phyloP scores from a whole-genome alignment of 1,139 yeast species.

The Lizanozyma gosingica region DNA sequence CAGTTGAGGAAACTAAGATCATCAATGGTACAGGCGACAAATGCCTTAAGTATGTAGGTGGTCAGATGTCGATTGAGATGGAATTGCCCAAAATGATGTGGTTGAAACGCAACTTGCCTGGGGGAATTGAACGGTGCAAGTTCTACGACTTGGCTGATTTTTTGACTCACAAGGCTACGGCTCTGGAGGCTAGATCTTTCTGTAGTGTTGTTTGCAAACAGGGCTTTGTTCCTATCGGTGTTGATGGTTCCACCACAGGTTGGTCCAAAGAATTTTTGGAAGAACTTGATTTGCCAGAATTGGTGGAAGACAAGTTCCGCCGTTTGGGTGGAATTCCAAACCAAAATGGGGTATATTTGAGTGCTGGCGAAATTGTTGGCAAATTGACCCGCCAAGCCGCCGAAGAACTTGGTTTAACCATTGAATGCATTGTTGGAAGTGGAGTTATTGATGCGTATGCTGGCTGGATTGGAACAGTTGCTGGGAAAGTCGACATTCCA shows the following conservation, averaged over 20 bases:
- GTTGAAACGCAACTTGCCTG: conserved; percentile 81
- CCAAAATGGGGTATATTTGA: conserved; percentile 59
- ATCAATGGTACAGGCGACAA: conserved; percentile 77
- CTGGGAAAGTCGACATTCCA: conserved; percentile 63
- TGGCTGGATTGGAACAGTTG: conserved; percentile 98
- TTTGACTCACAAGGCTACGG: conserved; percentile 85
- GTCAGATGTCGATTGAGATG: conserved; percentile 97
- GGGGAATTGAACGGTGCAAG: conserved; percentile 56
- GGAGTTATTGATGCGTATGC: conserved; percentile 98
- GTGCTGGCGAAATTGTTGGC: conserved; percentile 89
- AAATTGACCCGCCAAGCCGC: conserved; percentile 60
- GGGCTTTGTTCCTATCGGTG: conserved; percentile 89
- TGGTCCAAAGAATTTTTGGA: conserved; percentile 80
- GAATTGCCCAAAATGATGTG: conserved; percentile 95
- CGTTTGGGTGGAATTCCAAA: conserved; percentile 80
- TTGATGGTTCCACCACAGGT: conserved; percentile 75
- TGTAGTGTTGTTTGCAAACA: conserved; percentile 94
- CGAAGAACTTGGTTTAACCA: conserved; percentile 73
- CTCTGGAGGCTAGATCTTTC: conserved; percentile 74
- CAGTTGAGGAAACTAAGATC: conserved; percentile 71
- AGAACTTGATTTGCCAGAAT: conserved; percentile 63
- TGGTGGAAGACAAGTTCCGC: conserved; percentile 65
- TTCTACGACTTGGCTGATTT: conserved; percentile 91
- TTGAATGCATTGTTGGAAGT: conserved; percentile 78
- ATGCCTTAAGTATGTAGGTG: conserved; percentile 87